Percentiles rank a stretch among this genome's conserved stretches.
Evolutionary conservation across 2,329 filamentous ascomycete species (phyloP).

Genomic region (Aphanocladium album): DNA sequence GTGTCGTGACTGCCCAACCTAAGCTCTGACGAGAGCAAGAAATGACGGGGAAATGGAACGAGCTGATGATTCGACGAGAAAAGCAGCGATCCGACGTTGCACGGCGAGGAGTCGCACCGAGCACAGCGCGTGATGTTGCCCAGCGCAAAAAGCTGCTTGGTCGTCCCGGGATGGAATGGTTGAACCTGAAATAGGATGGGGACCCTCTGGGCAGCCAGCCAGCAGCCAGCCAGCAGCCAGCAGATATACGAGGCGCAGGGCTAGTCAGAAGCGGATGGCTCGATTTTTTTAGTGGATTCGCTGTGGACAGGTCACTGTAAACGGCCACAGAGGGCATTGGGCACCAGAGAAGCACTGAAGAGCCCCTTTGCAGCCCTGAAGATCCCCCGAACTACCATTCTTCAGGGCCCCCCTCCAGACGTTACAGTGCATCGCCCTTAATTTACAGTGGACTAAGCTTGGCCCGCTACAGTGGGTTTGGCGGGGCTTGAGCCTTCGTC

Average conservation of each 20-base stretch:
- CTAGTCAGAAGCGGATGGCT: not conserved
- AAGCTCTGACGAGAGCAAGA: not conserved
- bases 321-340: not conserved
- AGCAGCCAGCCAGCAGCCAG: not conserved
- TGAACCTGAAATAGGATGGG: not conserved
- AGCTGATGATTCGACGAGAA: not conserved
- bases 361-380: too few relatives aligned
- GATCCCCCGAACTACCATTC: not conserved
- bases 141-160: not conserved
- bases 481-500: not conserved
- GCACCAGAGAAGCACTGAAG: not conserved
- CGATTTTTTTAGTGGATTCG: not conserved
- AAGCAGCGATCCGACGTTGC: not conserved
- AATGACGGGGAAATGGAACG: not conserved
- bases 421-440: not conserved
- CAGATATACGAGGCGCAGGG: not conserved
- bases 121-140: conserved; percentile 8
- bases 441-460: not conserved
- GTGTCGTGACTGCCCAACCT: not conserved
- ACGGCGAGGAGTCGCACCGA: not conserved
- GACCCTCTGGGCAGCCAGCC: not conserved
- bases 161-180: not conserved
- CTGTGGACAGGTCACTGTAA: not conserved
- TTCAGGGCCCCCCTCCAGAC: not conserved
- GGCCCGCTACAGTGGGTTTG: not conserved